Evolutionary conservation across 495 filamentous ascomycete genomes (phyloP), one percentile per base, ranked within the genome.

Genomic region (Penicillium lagena): DNA sequence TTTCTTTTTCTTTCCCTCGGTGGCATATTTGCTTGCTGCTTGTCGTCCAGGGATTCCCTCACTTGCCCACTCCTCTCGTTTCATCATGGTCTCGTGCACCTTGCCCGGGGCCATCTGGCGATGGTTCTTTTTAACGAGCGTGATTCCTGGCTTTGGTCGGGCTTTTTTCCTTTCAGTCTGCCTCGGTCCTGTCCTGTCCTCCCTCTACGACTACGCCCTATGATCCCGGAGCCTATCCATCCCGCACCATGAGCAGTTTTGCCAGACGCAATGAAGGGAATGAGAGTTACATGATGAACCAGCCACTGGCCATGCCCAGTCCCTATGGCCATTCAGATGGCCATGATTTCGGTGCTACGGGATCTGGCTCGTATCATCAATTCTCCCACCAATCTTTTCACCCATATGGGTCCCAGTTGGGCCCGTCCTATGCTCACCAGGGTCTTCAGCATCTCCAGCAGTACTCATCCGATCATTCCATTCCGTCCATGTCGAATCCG

Each of bases 201-300:
- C 32, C 32, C 32, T 32, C 30, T 32, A 10, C n/a, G 6, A 34
- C 32, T 2, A 10, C 32, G 32, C 9, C 32, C 17, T 35, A 32
- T 36, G 34, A 32, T 35, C 17, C 27, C 15, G 29, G 17, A 29
- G 17, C n/a, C 17, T n/a, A 9, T 40, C 33, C n/a, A 40, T 41
- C 44, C 32, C 31, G 8, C 47, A 60, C 30, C 29, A 71, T 69
- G 68, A 64, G 62, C 50, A 64, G 55, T 37, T 69, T 60, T 47
- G 54, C 58, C 45, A 68, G 61, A 40, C 66, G 66, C 41, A 58
- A 57, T 47, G 67, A 69, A 32, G 56, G 55, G 14, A 59, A 56
- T 29, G 68, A 68, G 31, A 52, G 47, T 34, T 71, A 69, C 53
- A 51, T 65, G 38, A 58, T 71, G 49, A 67, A 63, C 29, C 66